Evolutionary conservation across 495 filamentous ascomycete species (phyloP).

Genomic region (Tuber magnatum): DNA sequence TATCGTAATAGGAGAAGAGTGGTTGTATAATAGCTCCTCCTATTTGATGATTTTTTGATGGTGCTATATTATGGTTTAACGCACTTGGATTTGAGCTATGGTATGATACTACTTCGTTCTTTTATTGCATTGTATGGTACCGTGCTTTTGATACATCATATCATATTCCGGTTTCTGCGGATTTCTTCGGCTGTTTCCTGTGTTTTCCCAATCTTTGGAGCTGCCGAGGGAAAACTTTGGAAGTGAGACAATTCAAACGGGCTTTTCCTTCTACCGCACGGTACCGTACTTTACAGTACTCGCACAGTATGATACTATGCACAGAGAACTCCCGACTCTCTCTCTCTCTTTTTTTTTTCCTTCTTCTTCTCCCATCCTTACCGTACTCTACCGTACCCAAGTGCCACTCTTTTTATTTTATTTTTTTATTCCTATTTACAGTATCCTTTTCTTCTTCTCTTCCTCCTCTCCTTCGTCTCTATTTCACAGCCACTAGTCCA

Average conservation of each 20-base stretch:
- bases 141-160: background rate
- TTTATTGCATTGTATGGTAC: background rate
- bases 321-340: conserved; percentile 3
- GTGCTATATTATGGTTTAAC: background rate
- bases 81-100: background rate
- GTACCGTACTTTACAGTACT: background rate
- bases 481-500: background rate
- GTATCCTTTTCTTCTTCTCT: background rate
- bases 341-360: conserved; percentile 2
- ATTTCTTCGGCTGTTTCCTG: background rate
- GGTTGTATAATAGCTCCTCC: background rate
- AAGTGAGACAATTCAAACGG: conserved; percentile 1
- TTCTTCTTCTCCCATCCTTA: conserved; percentile 4
- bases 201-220: background rate
- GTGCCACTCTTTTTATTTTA: background rate
- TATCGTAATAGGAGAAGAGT: background rate
- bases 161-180: background rate
- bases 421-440: background rate
- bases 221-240: background rate
- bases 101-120: background rate
- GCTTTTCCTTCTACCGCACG: background rate
- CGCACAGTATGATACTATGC: too few species aligned
- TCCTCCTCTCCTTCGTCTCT: background rate
- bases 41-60: background rate
- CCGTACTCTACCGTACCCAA: background rate